Evolutionary conservation across 371 early-diverging fungal genomes (phyloP).

Genomic region (Rhizopus arrhizus): DNA sequence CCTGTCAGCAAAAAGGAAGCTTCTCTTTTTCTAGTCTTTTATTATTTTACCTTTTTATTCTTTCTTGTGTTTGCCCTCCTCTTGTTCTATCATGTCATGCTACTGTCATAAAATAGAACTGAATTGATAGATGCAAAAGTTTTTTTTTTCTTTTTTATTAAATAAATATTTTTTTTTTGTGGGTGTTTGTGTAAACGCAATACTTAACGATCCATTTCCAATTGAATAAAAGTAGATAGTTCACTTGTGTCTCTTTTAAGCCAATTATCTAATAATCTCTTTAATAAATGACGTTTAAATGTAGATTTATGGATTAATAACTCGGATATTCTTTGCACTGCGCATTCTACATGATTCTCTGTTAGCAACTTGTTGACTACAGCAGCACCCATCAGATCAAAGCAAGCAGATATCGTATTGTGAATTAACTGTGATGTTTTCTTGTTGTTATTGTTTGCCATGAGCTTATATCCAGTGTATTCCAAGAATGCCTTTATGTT

Average conservation of each 20-base stretch:
- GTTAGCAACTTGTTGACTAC: constrained; percentile 41
- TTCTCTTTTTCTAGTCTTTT: too few relatives aligned
- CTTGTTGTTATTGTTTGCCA: constrained; percentile 13
- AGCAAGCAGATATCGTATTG: constrained; percentile 41
- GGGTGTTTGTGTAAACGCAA: too few relatives aligned
- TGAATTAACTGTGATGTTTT: constrained; percentile 24
- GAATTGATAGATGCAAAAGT: too few relatives aligned
- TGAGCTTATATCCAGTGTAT: constrained; percentile 47
- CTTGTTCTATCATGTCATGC: too few relatives aligned
- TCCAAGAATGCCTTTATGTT: constrained; percentile 53
- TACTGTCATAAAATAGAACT: too few relatives aligned
- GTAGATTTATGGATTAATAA: constrained; percentile 25
- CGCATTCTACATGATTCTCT: constrained; percentile 46
- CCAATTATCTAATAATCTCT: constrained; percentile 43
- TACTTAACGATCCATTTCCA: constrained; percentile 33
- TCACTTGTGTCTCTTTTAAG: constrained; percentile 38
- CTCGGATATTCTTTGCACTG: constrained; percentile 45
- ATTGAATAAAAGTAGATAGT: constrained; percentile 35
- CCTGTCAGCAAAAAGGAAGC: too few relatives aligned
- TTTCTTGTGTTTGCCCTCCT: too few relatives aligned
- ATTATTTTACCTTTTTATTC: too few relatives aligned
- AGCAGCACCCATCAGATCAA: constrained; percentile 50
- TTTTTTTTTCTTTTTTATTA: too few relatives aligned
- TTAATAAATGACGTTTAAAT: constrained; percentile 34
- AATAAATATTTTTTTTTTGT: too few relatives aligned